These are phyloP conservation scores for Candida parachauliodes DNA, from an alignment of 805 yeast species.

Conservation along the genomic window DNA sequence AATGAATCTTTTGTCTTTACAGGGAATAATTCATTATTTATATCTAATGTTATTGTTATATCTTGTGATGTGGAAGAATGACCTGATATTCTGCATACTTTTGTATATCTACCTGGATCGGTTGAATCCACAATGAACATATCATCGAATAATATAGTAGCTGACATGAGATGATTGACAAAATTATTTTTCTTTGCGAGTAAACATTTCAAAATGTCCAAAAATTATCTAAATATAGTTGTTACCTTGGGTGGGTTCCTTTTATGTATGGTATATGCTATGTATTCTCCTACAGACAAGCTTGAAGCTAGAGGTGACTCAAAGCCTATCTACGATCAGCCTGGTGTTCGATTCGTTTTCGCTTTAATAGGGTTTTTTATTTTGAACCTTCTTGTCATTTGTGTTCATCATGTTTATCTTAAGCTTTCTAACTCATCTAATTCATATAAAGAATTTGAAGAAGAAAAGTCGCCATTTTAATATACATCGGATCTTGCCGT, in stretches of 20 bases:
- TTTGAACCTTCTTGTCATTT: slow-evolving; percentile 33
- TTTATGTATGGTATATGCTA: background rate
- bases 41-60: slow-evolving; percentile 79
- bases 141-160: slow-evolving; percentile 83
- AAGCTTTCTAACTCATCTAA: slow-evolving; percentile 24
- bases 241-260: background rate
- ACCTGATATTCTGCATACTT: slow-evolving; percentile 85
- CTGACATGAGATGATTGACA: too few relatives aligned
- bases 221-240: slow-evolving; percentile 1
- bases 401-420: slow-evolving; percentile 35
- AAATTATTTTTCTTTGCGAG: background rate
- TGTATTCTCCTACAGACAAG: background rate
- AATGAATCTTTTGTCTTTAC: slow-evolving; percentile 70
- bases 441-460: slow-evolving; percentile 33
- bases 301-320: background rate
- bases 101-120: slow-evolving; percentile 88
- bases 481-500: slow-evolving; percentile 4
- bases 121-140: slow-evolving; percentile 81
- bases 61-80: slow-evolving; percentile 78
- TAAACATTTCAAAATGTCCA: background rate
- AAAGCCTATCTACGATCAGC: slow-evolving; percentile 15
- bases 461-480: slow-evolving; percentile 33
- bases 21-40: slow-evolving; percentile 90
- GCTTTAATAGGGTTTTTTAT: slow-evolving; percentile 33
- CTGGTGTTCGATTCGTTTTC: slow-evolving; percentile 30